Evolutionary conservation across 257 asterid species (phyloP).

Genomic region (Eustoma russellianum): DNA sequence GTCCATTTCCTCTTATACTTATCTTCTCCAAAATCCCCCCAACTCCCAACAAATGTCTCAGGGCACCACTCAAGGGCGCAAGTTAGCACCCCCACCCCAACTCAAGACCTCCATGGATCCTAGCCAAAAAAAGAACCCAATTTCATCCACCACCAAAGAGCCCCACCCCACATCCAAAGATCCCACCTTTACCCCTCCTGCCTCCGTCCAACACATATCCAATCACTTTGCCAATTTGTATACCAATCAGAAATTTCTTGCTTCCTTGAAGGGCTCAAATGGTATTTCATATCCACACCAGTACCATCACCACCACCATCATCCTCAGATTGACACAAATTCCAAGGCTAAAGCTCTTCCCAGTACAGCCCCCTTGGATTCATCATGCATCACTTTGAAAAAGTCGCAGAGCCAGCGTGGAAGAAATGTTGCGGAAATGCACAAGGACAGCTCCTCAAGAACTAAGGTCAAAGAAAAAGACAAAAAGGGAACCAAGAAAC

Average conservation of each 20-base stretch:
- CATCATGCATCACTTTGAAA: conserved; percentile 45
- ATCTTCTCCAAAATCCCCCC: background rate
- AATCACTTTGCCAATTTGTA: conserved; percentile 63
- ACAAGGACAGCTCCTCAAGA: conserved; percentile 18
- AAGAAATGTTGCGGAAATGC: conserved; percentile 9
- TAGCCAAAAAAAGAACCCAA: conserved; percentile 31
- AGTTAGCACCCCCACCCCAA: conserved; percentile 29
- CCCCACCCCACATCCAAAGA: conserved; percentile 37
- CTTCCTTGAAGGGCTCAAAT: conserved; percentile 19
- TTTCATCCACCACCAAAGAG: conserved; percentile 20
- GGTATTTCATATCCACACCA: conserved; percentile 9
- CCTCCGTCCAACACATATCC: conserved; percentile 66
- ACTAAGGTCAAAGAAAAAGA: conserved; percentile 31
- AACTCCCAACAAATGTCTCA: conserved; percentile 17
- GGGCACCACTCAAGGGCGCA: conserved; percentile 28
- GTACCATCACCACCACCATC: too few species aligned
- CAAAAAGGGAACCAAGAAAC: conserved; percentile 6
- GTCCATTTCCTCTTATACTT: background rate
- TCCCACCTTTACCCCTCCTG: conserved; percentile 39
- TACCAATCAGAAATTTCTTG: conserved; percentile 39
- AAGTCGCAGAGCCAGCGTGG: conserved; percentile 60
- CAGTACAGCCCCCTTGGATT: conserved; percentile 19
- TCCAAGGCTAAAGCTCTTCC: conserved; percentile 22
- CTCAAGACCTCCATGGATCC: conserved; percentile 46
- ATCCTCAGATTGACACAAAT: conserved; percentile 20